These are phyloP conservation scores for Candida sanyaensis DNA, from an alignment of 1,139 yeast species.

Conservation along the genomic window DNA sequence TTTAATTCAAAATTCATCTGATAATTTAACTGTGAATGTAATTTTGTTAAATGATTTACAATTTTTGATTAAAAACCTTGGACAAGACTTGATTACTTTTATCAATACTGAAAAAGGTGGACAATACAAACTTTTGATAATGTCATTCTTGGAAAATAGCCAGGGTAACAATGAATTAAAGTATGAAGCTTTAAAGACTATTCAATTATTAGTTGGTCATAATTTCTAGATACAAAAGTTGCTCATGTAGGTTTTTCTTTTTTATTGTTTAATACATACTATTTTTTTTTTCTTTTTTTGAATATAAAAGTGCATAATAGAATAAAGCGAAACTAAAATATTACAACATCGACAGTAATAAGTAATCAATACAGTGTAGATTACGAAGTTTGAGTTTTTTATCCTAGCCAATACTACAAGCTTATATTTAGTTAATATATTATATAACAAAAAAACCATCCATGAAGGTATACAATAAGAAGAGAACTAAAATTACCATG, in stretches of 20 bases:
- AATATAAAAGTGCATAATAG: background rate
- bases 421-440: no score
- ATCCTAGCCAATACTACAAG: no score
- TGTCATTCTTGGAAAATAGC: constrained; percentile 75
- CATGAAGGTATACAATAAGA: no score
- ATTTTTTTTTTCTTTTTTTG: no score
- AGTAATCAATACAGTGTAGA: no score
- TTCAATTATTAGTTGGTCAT: constrained; percentile 88
- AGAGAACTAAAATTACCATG: no score
- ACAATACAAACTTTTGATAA: constrained; percentile 67
- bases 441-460: no score
- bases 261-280: background rate
- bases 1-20: constrained; percentile 26
- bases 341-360: no score
- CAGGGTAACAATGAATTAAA: constrained; percentile 82
- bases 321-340: no score
- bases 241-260: background rate
- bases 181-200: constrained; percentile 92
- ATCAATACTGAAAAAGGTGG: constrained; percentile 62
- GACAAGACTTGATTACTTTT: constrained; percentile 69
- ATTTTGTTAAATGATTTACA: constrained; percentile 59
- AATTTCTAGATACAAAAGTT: constrained; percentile 20
- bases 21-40: constrained; percentile 30
- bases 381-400: no score
- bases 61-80: constrained; percentile 42